These are phyloP conservation scores for Saturnispora besseyi DNA, from an alignment of 805 yeast species.

Conservation along the genomic window DNA sequence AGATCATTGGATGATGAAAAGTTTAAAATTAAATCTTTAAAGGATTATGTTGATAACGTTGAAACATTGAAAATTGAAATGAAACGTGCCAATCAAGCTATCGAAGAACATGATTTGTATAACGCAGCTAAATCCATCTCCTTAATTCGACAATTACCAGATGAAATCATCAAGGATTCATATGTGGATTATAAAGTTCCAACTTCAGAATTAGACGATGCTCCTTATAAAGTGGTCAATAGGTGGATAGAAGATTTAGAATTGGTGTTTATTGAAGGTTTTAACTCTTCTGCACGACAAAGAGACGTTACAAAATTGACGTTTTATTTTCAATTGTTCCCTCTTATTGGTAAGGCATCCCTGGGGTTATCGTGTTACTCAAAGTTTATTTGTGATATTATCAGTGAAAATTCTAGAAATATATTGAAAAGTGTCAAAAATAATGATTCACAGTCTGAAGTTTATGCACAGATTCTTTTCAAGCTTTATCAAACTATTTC, in stretches of 20 bases:
- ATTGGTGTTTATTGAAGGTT: slow-evolving; percentile 48
- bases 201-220: slow-evolving; percentile 73
- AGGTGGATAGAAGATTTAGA: slow-evolving; percentile 55
- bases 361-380: slow-evolving; percentile 77
- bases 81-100: slow-evolving; percentile 55
- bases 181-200: slow-evolving; percentile 82
- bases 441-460: slow-evolving; percentile 34
- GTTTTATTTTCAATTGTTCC: slow-evolving; percentile 76
- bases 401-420: slow-evolving; percentile 67
- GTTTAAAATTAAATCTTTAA: slow-evolving; percentile 50
- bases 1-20: slow-evolving; percentile 63
- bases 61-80: slow-evolving; percentile 59
- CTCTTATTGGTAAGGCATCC: slow-evolving; percentile 64
- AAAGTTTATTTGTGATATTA: slow-evolving; percentile 74
- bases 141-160: slow-evolving; percentile 45
- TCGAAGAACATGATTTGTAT: slow-evolving; percentile 62
- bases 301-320: slow-evolving; percentile 66
- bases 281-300: slow-evolving; percentile 57
- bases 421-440: slow-evolving; percentile 43
- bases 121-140: slow-evolving; percentile 66
- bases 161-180: slow-evolving; percentile 44
- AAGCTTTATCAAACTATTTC: slow-evolving; percentile 79
- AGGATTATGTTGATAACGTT: slow-evolving; percentile 55
- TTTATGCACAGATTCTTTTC: slow-evolving; percentile 50
- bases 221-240: slow-evolving; percentile 49